Conservation (phyloP, 2,329 filamentous ascomycete genomes). For the Diaporthe ilicicola region DNA sequence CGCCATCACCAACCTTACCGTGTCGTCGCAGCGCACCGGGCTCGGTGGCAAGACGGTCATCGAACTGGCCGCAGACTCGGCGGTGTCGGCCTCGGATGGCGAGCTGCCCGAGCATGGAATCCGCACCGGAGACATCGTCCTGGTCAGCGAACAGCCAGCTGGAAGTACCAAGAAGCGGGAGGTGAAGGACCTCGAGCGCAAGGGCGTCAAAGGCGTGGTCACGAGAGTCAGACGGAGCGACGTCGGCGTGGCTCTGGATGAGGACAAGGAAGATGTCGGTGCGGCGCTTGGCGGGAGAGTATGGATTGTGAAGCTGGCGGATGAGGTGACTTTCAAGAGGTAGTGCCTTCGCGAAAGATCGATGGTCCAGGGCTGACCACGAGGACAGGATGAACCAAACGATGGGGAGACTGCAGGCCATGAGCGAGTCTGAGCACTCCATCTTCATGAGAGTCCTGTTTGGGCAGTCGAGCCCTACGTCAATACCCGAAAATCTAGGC, state of each 20-base stretch:
- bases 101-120: slow-evolving; percentile 80
- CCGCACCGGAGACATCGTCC: slow-evolving; percentile 79
- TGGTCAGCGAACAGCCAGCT: slow-evolving; percentile 77
- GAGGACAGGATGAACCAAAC: slow-evolving; percentile 66
- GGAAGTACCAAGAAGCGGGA: slow-evolving; percentile 78
- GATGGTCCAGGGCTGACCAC: not conserved
- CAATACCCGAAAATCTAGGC: slow-evolving; percentile 52
- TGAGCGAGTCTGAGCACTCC: slow-evolving; percentile 66
- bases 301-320: slow-evolving; percentile 73
- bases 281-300: slow-evolving; percentile 57
- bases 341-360: slow-evolving; percentile 38
- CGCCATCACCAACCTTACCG: slow-evolving; percentile 77
- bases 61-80: slow-evolving; percentile 72
- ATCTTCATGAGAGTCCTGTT: slow-evolving; percentile 70
- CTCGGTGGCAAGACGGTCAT: slow-evolving; percentile 90
- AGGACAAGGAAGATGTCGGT: slow-evolving; percentile 61
- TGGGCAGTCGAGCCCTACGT: slow-evolving; percentile 62
- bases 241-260: slow-evolving; percentile 75
- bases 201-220: slow-evolving; percentile 76
- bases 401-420: slow-evolving; percentile 67
- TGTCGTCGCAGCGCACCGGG: slow-evolving; percentile 83
- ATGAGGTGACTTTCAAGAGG: slow-evolving; percentile 72
- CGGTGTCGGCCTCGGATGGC: slow-evolving; percentile 54
- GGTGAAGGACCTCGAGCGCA: slow-evolving; percentile 74
- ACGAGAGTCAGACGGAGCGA: slow-evolving; percentile 66